These are phyloP conservation scores for Metahyphopichia silvanorum DNA, from an alignment of 805 yeast genomes.

Conservation along the genomic window DNA sequence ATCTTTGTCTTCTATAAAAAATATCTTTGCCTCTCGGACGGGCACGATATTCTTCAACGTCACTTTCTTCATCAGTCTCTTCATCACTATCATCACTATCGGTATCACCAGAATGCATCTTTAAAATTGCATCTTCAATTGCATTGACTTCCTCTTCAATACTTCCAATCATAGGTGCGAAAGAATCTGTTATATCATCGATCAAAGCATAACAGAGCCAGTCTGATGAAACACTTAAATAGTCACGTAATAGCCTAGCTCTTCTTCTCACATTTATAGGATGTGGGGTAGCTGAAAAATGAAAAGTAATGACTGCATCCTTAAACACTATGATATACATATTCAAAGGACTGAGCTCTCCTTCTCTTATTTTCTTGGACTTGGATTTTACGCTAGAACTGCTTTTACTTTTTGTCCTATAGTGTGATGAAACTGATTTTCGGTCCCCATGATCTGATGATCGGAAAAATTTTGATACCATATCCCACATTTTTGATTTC, in stretches of 20 bases:
- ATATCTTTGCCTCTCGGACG: slow-evolving; percentile 14
- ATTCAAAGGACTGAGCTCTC: slow-evolving; percentile 81
- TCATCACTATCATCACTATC: slow-evolving; percentile 43
- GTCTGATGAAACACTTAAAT: slow-evolving; percentile 73
- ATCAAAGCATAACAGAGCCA: slow-evolving; percentile 97
- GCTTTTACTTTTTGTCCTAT: slow-evolving; percentile 9
- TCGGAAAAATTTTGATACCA: slow-evolving; percentile 8
- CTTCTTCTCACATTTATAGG: slow-evolving; percentile 94
- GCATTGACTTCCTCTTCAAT: slow-evolving; percentile 92
- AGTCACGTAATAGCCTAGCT: slow-evolving; percentile 82
- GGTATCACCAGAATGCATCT: slow-evolving; percentile 72
- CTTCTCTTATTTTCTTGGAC: slow-evolving; percentile 34
- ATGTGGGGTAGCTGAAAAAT: slow-evolving; percentile 92
- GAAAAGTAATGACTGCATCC: slow-evolving; percentile 90
- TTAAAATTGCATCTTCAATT: slow-evolving; percentile 89
- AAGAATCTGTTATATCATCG: slow-evolving; percentile 96
- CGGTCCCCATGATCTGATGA: slow-evolving; percentile 2
- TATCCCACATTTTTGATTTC: slow-evolving; percentile 12
- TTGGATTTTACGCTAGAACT: slow-evolving; percentile 19
- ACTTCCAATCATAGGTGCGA: slow-evolving; percentile 92
- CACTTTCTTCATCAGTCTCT: slow-evolving; percentile 23
- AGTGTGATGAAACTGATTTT: not conserved
- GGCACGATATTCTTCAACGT: slow-evolving; percentile 15
- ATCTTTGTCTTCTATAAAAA: slow-evolving; percentile 31
- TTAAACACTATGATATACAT: slow-evolving; percentile 91